A percentile compares a stretch with the other conserved stretches of the same genome.
These are phyloP conservation scores for Malassezia caprae DNA, from an alignment of 1,284 basidiomycete species.

Conservation along the genomic window DNA sequence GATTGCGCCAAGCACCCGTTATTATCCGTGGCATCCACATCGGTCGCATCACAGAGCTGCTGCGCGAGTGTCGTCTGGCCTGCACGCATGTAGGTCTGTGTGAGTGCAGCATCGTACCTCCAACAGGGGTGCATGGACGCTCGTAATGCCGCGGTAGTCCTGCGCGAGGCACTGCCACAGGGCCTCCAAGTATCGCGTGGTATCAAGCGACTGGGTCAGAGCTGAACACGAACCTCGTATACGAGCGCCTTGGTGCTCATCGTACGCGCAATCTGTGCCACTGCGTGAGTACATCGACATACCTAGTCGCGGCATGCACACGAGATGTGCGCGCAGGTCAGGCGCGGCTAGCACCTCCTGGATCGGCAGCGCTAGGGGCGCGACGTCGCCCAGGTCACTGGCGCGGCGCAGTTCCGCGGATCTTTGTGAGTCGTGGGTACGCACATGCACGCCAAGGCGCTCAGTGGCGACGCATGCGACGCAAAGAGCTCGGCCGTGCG, in stretches of 20 bases:
- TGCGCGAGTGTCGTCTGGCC: background rate
- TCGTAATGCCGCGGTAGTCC: slow-evolving; percentile 1
- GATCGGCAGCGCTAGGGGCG: background rate
- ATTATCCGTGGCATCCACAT: background rate
- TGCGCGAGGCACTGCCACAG: background rate
- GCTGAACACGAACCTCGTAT: background rate
- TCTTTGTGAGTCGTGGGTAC: background rate
- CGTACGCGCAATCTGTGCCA: slow-evolving; percentile 3
- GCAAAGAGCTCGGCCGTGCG: slow-evolving; percentile 4
- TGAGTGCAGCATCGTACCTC: slow-evolving; percentile 1
- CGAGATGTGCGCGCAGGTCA: background rate
- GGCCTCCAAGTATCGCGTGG: background rate
- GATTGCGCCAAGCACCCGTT: background rate
- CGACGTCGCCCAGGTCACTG: background rate
- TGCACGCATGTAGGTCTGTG: slow-evolving; percentile 2
- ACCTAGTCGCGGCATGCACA: background rate
- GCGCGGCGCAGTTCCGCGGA: slow-evolving; percentile 8
- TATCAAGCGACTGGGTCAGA: background rate
- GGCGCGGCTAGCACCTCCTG: background rate
- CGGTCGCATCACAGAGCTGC: background rate
- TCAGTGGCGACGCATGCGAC: background rate
- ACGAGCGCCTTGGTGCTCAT: background rate
- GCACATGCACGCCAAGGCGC: background rate
- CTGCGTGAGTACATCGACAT: background rate
- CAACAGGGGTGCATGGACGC: slow-evolving; percentile 10